A percentile compares a stretch with the other conserved stretches of the same genome.
These are phyloP conservation scores for Eucalyptus dawsonii DNA, from an alignment of 345 rosid species.

Conservation along the genomic window DNA sequence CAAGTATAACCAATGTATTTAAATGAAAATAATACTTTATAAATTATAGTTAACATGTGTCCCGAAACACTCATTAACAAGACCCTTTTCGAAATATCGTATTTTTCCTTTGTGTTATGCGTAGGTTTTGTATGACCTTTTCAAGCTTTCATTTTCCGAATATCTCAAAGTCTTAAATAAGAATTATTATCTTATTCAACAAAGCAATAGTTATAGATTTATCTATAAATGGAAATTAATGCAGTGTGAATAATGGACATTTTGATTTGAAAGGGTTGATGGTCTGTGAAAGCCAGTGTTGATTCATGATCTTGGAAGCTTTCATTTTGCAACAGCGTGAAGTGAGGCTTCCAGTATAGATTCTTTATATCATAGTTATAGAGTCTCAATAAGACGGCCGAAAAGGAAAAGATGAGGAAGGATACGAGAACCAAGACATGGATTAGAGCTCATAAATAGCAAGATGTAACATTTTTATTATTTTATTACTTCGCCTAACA, in stretches of 20 bases:
- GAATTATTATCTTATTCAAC: not conserved
- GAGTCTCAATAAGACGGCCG: not conserved
- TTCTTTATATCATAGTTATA: not conserved
- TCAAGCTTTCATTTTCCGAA: not conserved
- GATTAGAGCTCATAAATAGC: not conserved
- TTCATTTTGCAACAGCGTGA: not conserved
- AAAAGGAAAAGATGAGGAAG: not conserved
- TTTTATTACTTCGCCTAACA: rapidly evolving
- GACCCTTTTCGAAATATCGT: not conserved
- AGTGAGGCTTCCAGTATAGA: not conserved
- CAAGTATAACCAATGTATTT: not conserved
- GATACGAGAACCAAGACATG: not conserved
- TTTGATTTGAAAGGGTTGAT: not conserved
- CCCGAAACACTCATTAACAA: not conserved
- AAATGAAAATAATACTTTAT: not conserved
- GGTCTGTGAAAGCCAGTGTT: not conserved
- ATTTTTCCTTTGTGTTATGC: not conserved
- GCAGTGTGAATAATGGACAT: not conserved
- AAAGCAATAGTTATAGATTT: not conserved
- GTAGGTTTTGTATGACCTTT: not conserved
- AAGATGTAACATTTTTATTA: not conserved
- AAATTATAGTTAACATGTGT: not conserved
- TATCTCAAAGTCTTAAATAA: not conserved
- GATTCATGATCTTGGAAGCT: not conserved
- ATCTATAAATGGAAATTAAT: not conserved